These are phyloP conservation scores for Aureobasidium uvarum DNA, from an alignment of 2,329 filamentous ascomycete genomes.

Conservation along the genomic window DNA sequence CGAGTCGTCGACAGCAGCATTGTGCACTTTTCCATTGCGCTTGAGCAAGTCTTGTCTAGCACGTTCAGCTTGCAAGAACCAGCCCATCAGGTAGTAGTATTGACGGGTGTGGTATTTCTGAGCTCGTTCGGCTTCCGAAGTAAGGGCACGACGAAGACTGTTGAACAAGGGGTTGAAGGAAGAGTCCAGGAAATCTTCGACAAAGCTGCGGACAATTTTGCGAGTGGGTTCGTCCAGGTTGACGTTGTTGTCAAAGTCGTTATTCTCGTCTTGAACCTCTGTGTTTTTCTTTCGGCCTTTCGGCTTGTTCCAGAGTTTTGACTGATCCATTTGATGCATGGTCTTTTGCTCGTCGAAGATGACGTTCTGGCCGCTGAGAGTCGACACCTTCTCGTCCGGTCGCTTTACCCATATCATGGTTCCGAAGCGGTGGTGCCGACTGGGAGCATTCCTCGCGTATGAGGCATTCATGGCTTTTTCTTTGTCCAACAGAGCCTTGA, in stretches of 20 bases:
- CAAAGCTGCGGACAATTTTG: constrained; percentile 74
- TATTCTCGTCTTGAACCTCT: constrained; percentile 51
- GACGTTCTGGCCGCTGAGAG: constrained; percentile 84
- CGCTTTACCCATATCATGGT: constrained; percentile 97
- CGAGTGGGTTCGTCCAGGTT: constrained; percentile 70
- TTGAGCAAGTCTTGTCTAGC: constrained; percentile 57
- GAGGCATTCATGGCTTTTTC: constrained; percentile 80
- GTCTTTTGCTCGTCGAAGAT: constrained; percentile 70
- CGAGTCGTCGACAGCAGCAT: constrained; percentile 56
- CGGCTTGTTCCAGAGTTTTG: constrained; percentile 86
- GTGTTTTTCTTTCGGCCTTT: constrained; percentile 51
- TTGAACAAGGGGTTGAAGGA: constrained; percentile 88
- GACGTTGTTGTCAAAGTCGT: constrained; percentile 73
- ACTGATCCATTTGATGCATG: constrained; percentile 83
- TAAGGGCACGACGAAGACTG: constrained; percentile 82
- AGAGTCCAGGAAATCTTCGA: constrained; percentile 90
- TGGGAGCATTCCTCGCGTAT: constrained; percentile 74
- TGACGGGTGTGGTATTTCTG: constrained; percentile 74
- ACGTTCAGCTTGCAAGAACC: constrained; percentile 80
- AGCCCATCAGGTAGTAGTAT: constrained; percentile 87
- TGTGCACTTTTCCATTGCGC: constrained; percentile 39
- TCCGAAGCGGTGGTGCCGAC: constrained; percentile 88
- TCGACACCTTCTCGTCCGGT: constrained; percentile 77
- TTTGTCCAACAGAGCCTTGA: constrained; percentile 71
- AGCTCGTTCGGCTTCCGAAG: constrained; percentile 81